A percentile compares a stretch with the other conserved stretches of the same genome.
These are phyloP conservation scores for Torrubiellomyces zombiae DNA, from an alignment of 2,329 filamentous ascomycete genomes.

Conservation along the genomic window DNA sequence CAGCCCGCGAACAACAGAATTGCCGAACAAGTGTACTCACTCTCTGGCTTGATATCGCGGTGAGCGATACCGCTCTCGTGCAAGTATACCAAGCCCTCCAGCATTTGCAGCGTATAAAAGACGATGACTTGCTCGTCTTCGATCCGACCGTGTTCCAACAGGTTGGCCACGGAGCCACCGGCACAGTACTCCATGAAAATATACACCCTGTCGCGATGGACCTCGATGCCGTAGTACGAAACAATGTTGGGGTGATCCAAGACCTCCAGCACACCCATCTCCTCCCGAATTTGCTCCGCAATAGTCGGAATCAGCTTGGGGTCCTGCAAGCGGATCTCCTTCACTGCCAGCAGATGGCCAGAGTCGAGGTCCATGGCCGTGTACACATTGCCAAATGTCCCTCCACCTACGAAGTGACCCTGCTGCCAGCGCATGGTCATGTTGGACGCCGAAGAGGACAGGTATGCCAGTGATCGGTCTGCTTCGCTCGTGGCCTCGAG, in stretches of 20 bases:
- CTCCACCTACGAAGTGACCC: slow-evolving; percentile 93
- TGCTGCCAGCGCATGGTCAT: slow-evolving; percentile 96
- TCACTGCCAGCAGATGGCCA: slow-evolving; percentile 93
- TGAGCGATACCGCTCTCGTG: slow-evolving; percentile 87
- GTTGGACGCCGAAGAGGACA: slow-evolving; percentile 88
- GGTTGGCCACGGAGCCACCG: slow-evolving; percentile 73
- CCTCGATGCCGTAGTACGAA: slow-evolving; percentile 94
- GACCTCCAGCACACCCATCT: slow-evolving; percentile 92
- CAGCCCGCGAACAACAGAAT: neutral
- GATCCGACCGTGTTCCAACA: slow-evolving; percentile 90
- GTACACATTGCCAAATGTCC: slow-evolving; percentile 95
- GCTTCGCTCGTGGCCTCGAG: slow-evolving; percentile 91
- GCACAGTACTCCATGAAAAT: slow-evolving; percentile 99
- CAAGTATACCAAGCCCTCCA: slow-evolving; percentile 86
- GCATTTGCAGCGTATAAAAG: slow-evolving; percentile 85
- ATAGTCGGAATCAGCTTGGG: slow-evolving; percentile 91
- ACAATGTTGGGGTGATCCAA: slow-evolving; percentile 96
- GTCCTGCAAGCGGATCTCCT: slow-evolving; percentile 93
- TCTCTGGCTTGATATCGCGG: slow-evolving; percentile 95
- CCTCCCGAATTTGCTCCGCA: slow-evolving; percentile 83
- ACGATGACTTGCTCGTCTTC: slow-evolving; percentile 96
- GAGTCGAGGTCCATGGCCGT: slow-evolving; percentile 94
- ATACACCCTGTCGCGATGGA: slow-evolving; percentile 97
- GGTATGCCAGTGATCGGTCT: slow-evolving; percentile 81
- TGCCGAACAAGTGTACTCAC: slow-evolving; percentile 31